Conservation (phyloP, 176 grass and related monocot genomes). For the Cymbopogon citratus region DNA sequence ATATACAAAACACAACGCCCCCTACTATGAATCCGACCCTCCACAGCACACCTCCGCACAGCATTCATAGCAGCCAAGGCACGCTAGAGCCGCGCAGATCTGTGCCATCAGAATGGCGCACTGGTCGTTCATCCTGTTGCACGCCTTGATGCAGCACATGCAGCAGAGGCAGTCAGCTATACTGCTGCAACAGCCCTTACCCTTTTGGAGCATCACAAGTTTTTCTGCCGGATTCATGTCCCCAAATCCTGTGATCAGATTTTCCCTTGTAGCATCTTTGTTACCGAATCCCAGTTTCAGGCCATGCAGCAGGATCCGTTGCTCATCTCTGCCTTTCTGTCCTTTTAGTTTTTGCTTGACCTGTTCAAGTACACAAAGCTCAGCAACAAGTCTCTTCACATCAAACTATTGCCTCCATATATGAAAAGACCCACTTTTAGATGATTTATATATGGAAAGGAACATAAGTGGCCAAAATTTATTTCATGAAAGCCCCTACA, state of each 20-base stretch:
- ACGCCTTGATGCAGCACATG: conserved; percentile 71
- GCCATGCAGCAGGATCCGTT: conserved; percentile 25
- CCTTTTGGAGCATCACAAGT: conserved; percentile 43
- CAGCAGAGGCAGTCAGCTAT: conserved; percentile 63
- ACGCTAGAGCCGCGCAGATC: conserved; percentile 58
- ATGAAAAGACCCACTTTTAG: neutral
- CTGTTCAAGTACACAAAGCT: conserved; percentile 18
- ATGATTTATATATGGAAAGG: neutral
- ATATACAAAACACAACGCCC: neutral
- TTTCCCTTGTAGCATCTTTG: conserved; percentile 57
- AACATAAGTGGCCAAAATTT: neutral
- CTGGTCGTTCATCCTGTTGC: conserved; percentile 72
- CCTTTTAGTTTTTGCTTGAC: conserved; percentile 37
- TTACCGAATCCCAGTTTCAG: conserved; percentile 69
- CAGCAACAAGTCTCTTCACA: neutral
- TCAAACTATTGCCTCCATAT: neutral
- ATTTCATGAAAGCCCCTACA: neutral
- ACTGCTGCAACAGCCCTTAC: conserved; percentile 52
- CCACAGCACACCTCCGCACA: conserved; percentile 58
- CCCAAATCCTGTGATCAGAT: conserved; percentile 34
- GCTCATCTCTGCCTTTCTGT: conserved; percentile 16
- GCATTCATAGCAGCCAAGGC: conserved; percentile 80
- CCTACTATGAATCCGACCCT: conserved; percentile 36
- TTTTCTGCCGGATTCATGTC: conserved; percentile 39
- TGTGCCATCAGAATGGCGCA: conserved; percentile 56